Conservation (phyloP, 495 filamentous ascomycete species). For the Hapsidospora chrysogenum region DNA sequence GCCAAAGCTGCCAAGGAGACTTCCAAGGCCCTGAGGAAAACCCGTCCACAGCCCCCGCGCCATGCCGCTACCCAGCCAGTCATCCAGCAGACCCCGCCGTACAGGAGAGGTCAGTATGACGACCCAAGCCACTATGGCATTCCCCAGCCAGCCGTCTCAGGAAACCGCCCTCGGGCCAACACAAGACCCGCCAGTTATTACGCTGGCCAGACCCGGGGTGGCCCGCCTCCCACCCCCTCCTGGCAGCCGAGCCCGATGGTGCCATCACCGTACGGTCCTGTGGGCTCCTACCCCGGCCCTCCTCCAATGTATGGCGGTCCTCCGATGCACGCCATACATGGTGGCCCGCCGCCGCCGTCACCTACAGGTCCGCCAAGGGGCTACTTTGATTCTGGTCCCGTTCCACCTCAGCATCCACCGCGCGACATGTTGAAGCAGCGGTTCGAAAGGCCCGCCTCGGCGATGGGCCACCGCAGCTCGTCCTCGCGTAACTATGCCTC, state of each 20-base stretch:
- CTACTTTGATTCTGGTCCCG: constrained; percentile 8
- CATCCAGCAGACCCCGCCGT: neutral
- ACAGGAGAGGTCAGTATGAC: neutral
- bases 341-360: neutral
- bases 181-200: constrained; percentile 2
- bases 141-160: constrained; percentile 2
- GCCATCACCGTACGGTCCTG: neutral
- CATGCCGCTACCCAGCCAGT: constrained; percentile 1
- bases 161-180: constrained; percentile 1
- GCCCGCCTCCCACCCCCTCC: neutral
- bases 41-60: neutral
- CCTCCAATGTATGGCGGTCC: constrained; percentile 8
- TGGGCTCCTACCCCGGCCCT: neutral
- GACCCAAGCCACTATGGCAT: constrained; percentile 1
- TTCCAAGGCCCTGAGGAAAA: neutral
- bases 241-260: neutral
- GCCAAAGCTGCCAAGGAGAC: neutral
- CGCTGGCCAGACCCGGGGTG: neutral
- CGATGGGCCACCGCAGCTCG: constrained; percentile 22
- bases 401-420: constrained; percentile 8
- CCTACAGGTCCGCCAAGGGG: constrained; percentile 7
- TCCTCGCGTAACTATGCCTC: constrained; percentile 8
- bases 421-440: constrained; percentile 14
- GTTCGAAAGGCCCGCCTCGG: constrained; percentile 23
- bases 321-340: neutral